Conservation (phyloP, 768 basidiomycete species). For the Amanita fuliginea region DNA sequence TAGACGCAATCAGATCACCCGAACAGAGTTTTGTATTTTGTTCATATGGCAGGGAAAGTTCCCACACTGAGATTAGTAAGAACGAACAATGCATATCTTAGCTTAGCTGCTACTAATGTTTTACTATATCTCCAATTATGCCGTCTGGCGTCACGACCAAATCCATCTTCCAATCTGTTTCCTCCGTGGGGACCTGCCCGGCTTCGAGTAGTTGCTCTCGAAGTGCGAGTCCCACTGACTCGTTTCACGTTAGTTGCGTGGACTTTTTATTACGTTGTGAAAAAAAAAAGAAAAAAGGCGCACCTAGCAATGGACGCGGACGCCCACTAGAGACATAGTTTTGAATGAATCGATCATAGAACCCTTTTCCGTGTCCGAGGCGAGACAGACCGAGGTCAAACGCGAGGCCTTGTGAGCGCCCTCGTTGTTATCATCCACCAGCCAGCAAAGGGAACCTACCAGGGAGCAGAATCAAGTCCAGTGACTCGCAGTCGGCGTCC, state of each 20-base stretch:
- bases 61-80: not conserved
- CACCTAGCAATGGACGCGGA: constrained; percentile 50
- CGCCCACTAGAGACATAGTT: constrained; percentile 34
- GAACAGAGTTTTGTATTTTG: constrained; percentile 6
- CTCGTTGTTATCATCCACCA: not conserved
- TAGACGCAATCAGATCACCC: not conserved
- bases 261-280: not conserved
- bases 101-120: too few relatives aligned
- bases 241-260: constrained; percentile 7
- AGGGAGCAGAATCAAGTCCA: constrained; percentile 62
- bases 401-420: constrained; percentile 42
- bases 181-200: constrained; percentile 40
- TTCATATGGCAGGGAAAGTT: constrained; percentile 2
- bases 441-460: constrained; percentile 24
- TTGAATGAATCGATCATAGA: constrained; percentile 67
- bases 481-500: constrained; percentile 23
- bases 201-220: constrained; percentile 48
- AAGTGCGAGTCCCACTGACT: constrained; percentile 51
- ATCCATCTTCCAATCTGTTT: constrained; percentile 57
- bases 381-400: constrained; percentile 62
- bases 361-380: constrained; percentile 76
- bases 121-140: constrained; percentile 9
- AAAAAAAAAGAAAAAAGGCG: constrained; percentile 7
- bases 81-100: not conserved
- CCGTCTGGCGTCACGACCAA: constrained; percentile 37